Evolutionary conservation across 2,329 filamentous ascomycete genomes (phyloP).

Genomic region (Venturia pyrina): DNA sequence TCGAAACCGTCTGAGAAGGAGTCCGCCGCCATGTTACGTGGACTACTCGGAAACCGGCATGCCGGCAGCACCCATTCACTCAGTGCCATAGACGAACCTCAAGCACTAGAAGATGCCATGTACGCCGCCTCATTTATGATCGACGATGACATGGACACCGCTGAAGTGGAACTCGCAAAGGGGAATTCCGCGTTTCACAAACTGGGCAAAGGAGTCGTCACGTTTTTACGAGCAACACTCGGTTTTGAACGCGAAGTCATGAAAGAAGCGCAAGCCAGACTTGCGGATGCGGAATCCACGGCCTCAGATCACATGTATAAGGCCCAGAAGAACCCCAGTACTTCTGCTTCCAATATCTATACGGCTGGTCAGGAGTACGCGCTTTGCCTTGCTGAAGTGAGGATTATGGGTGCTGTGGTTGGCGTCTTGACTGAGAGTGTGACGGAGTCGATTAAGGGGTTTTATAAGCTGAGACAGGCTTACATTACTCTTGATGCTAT

Average conservation of each 20-base stretch:
- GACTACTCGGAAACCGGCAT: slow-evolving; percentile 4
- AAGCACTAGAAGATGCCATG: slow-evolving; percentile 42
- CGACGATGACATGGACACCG: slow-evolving; percentile 81
- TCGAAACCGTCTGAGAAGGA: not conserved
- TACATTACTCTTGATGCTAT: slow-evolving; percentile 75
- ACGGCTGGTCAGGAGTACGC: slow-evolving; percentile 78
- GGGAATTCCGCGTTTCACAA: slow-evolving; percentile 80
- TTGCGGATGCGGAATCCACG: slow-evolving; percentile 65
- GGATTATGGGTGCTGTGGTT: slow-evolving; percentile 82
- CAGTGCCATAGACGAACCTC: slow-evolving; percentile 47
- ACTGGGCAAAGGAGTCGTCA: slow-evolving; percentile 69
- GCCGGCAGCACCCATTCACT: slow-evolving; percentile 43
- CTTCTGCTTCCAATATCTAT: slow-evolving; percentile 56
- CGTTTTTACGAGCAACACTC: slow-evolving; percentile 76
- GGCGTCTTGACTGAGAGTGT: slow-evolving; percentile 86
- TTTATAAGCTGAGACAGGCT: slow-evolving; percentile 85
- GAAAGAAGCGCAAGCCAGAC: slow-evolving; percentile 63
- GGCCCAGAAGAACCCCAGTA: slow-evolving; percentile 54
- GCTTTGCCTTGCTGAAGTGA: slow-evolving; percentile 71
- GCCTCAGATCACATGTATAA: slow-evolving; percentile 68
- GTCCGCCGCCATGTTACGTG: slow-evolving; percentile 4
- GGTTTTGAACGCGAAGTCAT: slow-evolving; percentile 90
- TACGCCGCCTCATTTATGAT: slow-evolving; percentile 64
- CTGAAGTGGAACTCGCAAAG: slow-evolving; percentile 61
- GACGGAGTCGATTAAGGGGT: slow-evolving; percentile 81